Evolutionary conservation across 192 early-diverging fungal genomes (phyloP).

Genomic region (Gigaspora rosea): DNA sequence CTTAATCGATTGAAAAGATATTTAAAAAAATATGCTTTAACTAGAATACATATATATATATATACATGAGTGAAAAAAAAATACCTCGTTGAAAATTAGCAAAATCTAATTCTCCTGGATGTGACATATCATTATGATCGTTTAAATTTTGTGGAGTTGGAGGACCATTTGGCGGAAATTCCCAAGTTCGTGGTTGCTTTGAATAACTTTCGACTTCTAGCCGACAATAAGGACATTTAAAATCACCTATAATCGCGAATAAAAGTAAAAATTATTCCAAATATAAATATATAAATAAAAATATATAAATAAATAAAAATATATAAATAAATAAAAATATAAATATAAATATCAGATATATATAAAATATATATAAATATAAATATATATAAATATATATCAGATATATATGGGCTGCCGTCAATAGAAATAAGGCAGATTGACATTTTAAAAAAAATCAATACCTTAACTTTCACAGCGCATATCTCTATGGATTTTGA

Average conservation of each 20-base stretch:
- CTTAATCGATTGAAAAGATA: neutral
- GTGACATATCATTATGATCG: slow-evolving; percentile 2
- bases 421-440: too few species aligned
- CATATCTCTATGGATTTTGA: too few species aligned
- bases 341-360: neutral
- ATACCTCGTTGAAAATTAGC: slow-evolving; percentile 25
- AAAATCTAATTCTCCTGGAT: slow-evolving; percentile 21
- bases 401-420: too few species aligned
- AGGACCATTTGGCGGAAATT: slow-evolving; percentile 1
- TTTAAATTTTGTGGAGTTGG: neutral
- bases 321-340: too few species aligned
- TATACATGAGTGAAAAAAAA: neutral
- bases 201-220: neutral
- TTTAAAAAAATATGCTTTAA: neutral
- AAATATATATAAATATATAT: neutral
- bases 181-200: slow-evolving; percentile 23
- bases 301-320: too few species aligned
- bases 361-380: too few species aligned
- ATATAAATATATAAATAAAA: too few species aligned
- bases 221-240: slow-evolving; percentile 24
- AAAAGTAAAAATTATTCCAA: neutral
- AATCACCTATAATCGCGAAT: slow-evolving; percentile 7
- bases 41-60: neutral
- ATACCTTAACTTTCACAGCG: too few species aligned
- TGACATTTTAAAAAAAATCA: too few species aligned